phyloP scores from a whole-genome alignment of 2,329 filamentous ascomycete species.

The Neonectria ditissima region DNA sequence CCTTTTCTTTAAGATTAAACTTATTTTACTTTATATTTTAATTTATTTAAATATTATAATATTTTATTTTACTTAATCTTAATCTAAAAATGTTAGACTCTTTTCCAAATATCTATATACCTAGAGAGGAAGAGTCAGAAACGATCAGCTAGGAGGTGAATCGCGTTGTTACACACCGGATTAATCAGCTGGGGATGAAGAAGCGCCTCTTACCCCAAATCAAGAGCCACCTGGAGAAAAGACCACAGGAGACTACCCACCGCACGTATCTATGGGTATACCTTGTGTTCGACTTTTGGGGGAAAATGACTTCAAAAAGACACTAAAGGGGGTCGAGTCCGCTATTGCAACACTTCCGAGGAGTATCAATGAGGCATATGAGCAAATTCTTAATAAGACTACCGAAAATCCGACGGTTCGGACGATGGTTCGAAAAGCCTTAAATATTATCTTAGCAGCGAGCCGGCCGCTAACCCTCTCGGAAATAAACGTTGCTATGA shows the following conservation, averaged over 20 bases:
- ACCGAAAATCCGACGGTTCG: constrained; percentile 20
- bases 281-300: constrained; percentile 49
- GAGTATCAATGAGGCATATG: constrained; percentile 47
- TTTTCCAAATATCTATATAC: constrained; percentile 49
- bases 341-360: constrained; percentile 41
- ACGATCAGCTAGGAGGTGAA: constrained; percentile 52
- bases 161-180: constrained; percentile 46
- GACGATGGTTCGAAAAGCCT: constrained; percentile 32
- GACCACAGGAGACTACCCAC: constrained; percentile 24
- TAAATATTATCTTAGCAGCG: constrained; percentile 45
- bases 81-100: constrained; percentile 28
- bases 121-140: constrained; percentile 52
- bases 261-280: constrained; percentile 55
- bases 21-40: too few relatives aligned
- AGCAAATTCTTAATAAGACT: constrained; percentile 43
- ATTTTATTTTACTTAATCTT: too few relatives aligned
- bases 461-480: constrained; percentile 41
- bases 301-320: constrained; percentile 38
- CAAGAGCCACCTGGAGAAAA: constrained; percentile 34
- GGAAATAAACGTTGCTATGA: constrained; percentile 47
- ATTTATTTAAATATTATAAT: too few relatives aligned
- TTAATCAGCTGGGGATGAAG: constrained; percentile 34
- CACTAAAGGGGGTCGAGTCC: constrained; percentile 28
- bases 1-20: too few relatives aligned
- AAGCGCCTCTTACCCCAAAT: constrained; percentile 29